These are phyloP conservation scores for Pittosporum tobira DNA, from an alignment of 129 eudicot species.

Conservation along the genomic window DNA sequence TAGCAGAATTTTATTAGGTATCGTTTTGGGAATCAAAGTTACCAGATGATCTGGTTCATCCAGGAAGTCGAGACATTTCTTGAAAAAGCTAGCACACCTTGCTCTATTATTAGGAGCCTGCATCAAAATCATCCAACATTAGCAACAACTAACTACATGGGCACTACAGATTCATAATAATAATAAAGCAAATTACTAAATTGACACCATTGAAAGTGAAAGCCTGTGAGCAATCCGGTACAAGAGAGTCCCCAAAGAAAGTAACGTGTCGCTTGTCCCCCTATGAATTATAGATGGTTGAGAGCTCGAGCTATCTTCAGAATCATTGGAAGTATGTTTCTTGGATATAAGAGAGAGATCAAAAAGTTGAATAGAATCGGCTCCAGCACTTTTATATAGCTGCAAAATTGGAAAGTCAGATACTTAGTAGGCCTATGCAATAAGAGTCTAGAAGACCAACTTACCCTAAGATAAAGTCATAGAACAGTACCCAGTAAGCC, in stretches of 20 bases:
- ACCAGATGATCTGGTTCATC: constrained; percentile 96
- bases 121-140: constrained; percentile 17
- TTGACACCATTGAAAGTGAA: constrained; percentile 72
- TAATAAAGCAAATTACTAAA: neutral
- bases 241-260: constrained; percentile 73
- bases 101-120: constrained; percentile 69
- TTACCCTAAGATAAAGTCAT: neutral
- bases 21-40: constrained; percentile 10
- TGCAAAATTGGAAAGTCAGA: constrained; percentile 22
- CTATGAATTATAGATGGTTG: constrained; percentile 66
- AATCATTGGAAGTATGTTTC: constrained; percentile 36
- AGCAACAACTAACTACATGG: constrained; percentile 9
- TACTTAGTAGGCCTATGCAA: constrained; percentile 8
- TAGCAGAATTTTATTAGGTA: neutral
- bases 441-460: constrained; percentile 5
- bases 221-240: constrained; percentile 96
- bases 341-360: constrained; percentile 82
- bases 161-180: neutral
- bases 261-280: constrained; percentile 79
- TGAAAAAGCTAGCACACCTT: constrained; percentile 69
- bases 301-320: constrained; percentile 48
- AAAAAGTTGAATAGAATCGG: constrained; percentile 91
- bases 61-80: constrained; percentile 73
- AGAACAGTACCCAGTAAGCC: constrained; percentile 88
- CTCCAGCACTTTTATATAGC: constrained; percentile 95